phyloP scores from a whole-genome alignment of 2,329 filamentous ascomycete species.

The Rugonectria rugulosa region DNA sequence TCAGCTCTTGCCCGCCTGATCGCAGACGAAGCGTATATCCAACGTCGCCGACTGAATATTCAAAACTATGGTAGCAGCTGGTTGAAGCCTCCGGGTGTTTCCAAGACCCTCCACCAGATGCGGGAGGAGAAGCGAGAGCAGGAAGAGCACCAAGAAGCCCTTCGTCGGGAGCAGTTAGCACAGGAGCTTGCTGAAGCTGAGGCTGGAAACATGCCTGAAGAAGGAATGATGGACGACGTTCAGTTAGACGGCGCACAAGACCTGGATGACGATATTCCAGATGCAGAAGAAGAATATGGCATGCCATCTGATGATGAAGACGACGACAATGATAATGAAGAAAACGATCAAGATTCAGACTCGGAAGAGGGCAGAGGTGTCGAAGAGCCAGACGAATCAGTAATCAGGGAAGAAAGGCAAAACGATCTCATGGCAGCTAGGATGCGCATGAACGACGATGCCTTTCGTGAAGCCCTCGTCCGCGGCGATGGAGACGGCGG shows the following conservation, averaged over 20 bases:
- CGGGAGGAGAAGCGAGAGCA: constrained; percentile 89
- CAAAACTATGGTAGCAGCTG: constrained; percentile 87
- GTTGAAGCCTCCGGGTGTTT: constrained; percentile 87
- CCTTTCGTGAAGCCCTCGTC: constrained; percentile 65
- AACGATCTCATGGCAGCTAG: constrained; percentile 58
- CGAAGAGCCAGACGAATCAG: constrained; percentile 50
- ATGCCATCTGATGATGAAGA: constrained; percentile 55
- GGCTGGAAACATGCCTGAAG: constrained; percentile 49
- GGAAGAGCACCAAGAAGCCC: constrained; percentile 81
- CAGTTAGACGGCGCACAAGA: constrained; percentile 66
- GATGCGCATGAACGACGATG: constrained; percentile 66
- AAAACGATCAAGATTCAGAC: constrained; percentile 48
- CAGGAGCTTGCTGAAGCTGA: constrained; percentile 78
- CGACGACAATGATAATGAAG: constrained; percentile 49
- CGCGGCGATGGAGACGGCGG: constrained; percentile 57
- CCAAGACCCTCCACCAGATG: constrained; percentile 89
- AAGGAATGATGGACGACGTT: constrained; percentile 60
- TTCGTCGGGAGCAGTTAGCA: constrained; percentile 73
- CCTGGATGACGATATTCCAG: constrained; percentile 77
- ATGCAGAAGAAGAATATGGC: constrained; percentile 65
- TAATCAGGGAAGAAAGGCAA: constrained; percentile 52
- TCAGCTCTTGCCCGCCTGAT: constrained; percentile 73
- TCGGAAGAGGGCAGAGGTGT: constrained; percentile 52
- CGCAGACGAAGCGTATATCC: constrained; percentile 79
- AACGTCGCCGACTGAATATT: constrained; percentile 80